A percentile compares a stretch with the other conserved stretches of the same genome.
Conservation (phyloP, 805 yeast genomes). For the Isabelozyma gotoi region DNA sequence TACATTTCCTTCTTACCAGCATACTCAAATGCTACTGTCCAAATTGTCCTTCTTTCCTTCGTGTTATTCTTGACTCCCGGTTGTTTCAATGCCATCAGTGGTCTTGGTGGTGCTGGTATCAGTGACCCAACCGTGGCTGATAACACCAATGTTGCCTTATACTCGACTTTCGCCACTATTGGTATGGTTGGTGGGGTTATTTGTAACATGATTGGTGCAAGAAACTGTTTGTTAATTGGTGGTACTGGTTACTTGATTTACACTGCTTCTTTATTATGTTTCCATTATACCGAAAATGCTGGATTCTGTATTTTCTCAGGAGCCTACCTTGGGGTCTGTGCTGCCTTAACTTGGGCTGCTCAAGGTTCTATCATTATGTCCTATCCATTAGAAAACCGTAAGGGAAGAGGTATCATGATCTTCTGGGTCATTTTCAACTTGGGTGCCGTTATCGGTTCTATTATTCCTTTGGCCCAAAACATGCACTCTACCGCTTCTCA, state of each 20-base stretch:
- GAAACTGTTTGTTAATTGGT: constrained; percentile 47
- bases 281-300: constrained; percentile 42
- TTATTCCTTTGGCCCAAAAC: constrained; percentile 57
- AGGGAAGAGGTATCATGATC: constrained; percentile 52
- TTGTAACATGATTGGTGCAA: constrained; percentile 49
- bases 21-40: constrained; percentile 39
- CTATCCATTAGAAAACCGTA: constrained; percentile 53
- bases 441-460: constrained; percentile 61
- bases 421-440: constrained; percentile 63
- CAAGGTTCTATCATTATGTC: constrained; percentile 57
- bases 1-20: constrained; percentile 26
- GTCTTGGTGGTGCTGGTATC: constrained; percentile 50
- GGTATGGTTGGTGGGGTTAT: constrained; percentile 60
- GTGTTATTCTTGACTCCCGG: constrained; percentile 53
- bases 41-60: constrained; percentile 46
- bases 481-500: constrained; percentile 37
- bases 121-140: constrained; percentile 39
- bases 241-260: constrained; percentile 57
- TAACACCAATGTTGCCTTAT: constrained; percentile 52
- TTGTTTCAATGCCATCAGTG: constrained; percentile 51
- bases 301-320: constrained; percentile 59
- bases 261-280: constrained; percentile 51
- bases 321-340: constrained; percentile 56
- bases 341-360: constrained; percentile 58
- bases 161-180: constrained; percentile 54